Evolutionary conservation across 2,329 filamentous ascomycete species (phyloP).

Genomic region (Triangularia setosa): DNA sequence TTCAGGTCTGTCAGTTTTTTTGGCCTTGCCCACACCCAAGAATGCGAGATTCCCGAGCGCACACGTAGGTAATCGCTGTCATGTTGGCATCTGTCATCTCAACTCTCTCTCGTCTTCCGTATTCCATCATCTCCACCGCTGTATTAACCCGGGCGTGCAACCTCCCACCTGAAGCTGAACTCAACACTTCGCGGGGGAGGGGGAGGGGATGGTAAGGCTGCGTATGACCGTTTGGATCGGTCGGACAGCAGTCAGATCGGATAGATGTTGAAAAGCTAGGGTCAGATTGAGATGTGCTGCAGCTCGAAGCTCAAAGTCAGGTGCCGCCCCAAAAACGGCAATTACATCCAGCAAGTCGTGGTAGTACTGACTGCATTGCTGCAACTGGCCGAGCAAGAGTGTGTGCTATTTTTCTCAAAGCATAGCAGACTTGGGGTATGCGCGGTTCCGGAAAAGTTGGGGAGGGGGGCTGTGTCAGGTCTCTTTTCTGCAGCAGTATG

Average conservation of each 20-base stretch:
- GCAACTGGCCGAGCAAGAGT: too few species aligned
- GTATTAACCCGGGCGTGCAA: too few species aligned
- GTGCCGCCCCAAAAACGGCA: background rate
- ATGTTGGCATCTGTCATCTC: background rate
- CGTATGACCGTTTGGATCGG: background rate
- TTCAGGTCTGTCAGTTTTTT: background rate
- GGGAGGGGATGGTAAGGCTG: too few species aligned
- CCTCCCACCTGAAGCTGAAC: too few species aligned
- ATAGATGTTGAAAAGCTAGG: background rate
- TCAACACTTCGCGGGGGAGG: too few species aligned
- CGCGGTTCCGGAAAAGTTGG: background rate
- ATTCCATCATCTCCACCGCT: too few species aligned
- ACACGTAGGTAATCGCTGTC: background rate
- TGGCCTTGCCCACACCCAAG: background rate
- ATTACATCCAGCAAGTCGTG: background rate
- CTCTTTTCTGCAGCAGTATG: background rate
- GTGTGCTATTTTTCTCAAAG: too few species aligned
- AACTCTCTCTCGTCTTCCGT: background rate
- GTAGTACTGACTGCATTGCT: too few species aligned
- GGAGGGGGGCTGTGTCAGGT: background rate
- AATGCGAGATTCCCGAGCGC: background rate
- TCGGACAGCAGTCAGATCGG: background rate
- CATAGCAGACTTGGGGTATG: background rate
- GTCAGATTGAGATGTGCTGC: background rate
- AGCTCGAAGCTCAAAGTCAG: too few species aligned